A percentile compares a stretch with the other conserved stretches of the same genome.
phyloP scores from a whole-genome alignment of 1,139 yeast species.

The Saccharomyces hybrid region DNA sequence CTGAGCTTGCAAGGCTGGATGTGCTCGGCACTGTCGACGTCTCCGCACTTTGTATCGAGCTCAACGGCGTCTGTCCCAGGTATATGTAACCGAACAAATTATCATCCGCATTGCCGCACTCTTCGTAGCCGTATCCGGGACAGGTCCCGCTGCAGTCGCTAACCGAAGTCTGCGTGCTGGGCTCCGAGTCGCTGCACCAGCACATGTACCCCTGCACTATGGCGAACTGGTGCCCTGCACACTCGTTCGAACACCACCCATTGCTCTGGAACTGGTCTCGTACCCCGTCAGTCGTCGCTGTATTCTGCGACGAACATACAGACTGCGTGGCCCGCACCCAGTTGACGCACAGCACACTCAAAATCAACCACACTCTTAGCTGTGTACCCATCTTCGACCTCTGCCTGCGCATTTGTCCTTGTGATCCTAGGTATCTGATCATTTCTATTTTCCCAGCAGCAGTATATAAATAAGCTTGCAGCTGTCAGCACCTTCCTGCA shows the following conservation, averaged over 20 bases:
- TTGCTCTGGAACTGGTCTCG: slow-evolving; percentile 15
- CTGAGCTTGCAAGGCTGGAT: no score
- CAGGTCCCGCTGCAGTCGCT: slow-evolving; percentile 14
- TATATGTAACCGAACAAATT: slow-evolving; percentile 17
- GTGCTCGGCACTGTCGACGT: neutral
- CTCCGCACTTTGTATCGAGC: neutral
- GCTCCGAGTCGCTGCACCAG: slow-evolving; percentile 19
- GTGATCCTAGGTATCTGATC: neutral
- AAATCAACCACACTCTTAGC: neutral
- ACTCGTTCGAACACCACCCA: slow-evolving; percentile 18
- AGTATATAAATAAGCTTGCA: neutral
- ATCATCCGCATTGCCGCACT: slow-evolving; percentile 16
- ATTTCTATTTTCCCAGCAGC: neutral
- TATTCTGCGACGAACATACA: slow-evolving; percentile 13
- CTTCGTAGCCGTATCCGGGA: slow-evolving; percentile 18
- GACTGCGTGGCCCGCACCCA: slow-evolving; percentile 7
- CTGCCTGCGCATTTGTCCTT: neutral
- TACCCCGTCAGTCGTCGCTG: slow-evolving; percentile 7
- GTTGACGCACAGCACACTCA: neutral
- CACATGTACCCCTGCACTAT: slow-evolving; percentile 18
- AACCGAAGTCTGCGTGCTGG: slow-evolving; percentile 9
- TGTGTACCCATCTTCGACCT: neutral
- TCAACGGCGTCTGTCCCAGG: slow-evolving; percentile 9
- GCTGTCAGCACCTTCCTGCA: neutral
- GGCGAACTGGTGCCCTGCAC: slow-evolving; percentile 17